phyloP scores from a whole-genome alignment of 169 alveolate genomes.

The Eimeria praecox region DNA sequence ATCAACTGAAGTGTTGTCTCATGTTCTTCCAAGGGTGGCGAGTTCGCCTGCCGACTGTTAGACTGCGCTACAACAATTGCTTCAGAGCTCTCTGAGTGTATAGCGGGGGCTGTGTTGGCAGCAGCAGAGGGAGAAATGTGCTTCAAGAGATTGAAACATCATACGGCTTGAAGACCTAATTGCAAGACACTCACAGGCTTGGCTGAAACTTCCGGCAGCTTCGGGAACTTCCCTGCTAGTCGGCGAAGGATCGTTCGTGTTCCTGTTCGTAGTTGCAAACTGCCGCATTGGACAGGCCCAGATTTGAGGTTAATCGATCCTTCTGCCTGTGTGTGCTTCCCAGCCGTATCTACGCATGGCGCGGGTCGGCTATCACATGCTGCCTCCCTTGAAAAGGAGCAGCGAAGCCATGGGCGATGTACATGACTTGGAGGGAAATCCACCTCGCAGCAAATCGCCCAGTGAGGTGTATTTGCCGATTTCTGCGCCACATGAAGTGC shows the following conservation, averaged over 20 bases:
- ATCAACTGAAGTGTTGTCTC: neutral
- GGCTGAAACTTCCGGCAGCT: neutral
- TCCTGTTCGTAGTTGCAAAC: neutral
- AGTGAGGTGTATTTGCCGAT: slow-evolving; percentile 25
- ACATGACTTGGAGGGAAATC: neutral
- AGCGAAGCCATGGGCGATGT: neutral
- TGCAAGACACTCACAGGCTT: neutral
- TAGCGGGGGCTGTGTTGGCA: neutral
- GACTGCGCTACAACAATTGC: neutral
- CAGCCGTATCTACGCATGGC: neutral
- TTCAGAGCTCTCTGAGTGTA: neutral
- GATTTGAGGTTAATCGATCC: neutral
- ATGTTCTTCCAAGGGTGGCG: neutral
- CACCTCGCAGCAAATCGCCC: neutral
- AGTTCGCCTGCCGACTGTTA: neutral
- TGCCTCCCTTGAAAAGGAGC: neutral
- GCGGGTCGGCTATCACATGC: neutral
- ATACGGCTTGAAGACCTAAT: neutral
- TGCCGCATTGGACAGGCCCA: neutral
- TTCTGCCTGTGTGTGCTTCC: neutral
- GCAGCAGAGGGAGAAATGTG: neutral
- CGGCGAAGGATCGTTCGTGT: neutral
- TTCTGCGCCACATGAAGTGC: neutral
- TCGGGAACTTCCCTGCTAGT: neutral
- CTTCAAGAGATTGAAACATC: neutral